Evolutionary conservation across 2,329 filamentous ascomycete genomes (phyloP), one percentile per base, ranked within the genome.

Genomic region (Aspergillus tubingensis): DNA sequence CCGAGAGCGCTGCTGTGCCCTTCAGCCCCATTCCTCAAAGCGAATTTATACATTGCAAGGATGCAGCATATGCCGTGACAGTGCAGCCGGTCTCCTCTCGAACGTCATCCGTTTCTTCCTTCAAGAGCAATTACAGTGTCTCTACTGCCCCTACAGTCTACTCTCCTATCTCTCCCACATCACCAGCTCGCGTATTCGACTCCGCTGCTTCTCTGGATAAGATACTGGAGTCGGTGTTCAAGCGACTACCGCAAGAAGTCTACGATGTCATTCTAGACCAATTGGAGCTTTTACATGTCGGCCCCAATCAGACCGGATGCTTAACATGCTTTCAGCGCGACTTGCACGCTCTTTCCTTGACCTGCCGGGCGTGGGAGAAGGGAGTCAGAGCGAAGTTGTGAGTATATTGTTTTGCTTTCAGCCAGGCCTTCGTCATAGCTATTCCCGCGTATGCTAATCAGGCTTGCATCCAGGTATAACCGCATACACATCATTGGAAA

Each of bases 351-450:
- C 73, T 87, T 30, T 80, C 82, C 51, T 70, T 86, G 62, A 84
- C 82, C 17, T 85, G 81, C 64, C 82, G 82, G 56, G 73, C 78
- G n/a, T 87, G 84, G 85, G 80, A 85, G 65, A 80, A 78, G 62
- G 79, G 79, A 13, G 83, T 83, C 10, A 79, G 80, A 65, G 74
- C 75, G 54, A 76, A 76, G 65, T 72, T 87, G 81, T 86, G 77
- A 76, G 78, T 70, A n/a, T 13, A 36, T 36, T 13, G 32, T 6
- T 36, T 5, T 36, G 11, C 32, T 13, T 36, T 36, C 32, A 13
- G 11, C 10, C 30, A 32, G 4, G 30, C 32, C 32, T 36, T 36
- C 10, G 32, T 36, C 11, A 36, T 36, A 36, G 32, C 32, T 13
- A 36, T 36, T 36, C 5, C 5, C 11, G 17, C 51, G 47, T 27